phyloP scores from a whole-genome alignment of 23 red algal genomes.

The Pyropia yezoensis region DNA sequence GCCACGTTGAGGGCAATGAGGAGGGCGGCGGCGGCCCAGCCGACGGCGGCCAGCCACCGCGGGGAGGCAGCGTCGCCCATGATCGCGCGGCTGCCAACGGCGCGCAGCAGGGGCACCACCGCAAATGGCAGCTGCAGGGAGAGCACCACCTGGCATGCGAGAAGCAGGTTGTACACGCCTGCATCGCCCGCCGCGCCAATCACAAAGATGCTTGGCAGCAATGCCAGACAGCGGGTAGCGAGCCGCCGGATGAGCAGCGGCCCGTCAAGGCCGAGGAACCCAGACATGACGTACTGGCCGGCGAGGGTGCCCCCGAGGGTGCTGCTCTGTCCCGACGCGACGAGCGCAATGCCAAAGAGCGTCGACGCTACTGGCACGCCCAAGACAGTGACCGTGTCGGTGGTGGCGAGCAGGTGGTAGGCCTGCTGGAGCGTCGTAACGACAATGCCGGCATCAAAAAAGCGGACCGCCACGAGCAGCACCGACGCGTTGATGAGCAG shows the following conservation, averaged over 20 bases:
- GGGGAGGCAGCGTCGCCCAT: constrained; percentile 77
- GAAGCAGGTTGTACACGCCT: constrained; percentile 70
- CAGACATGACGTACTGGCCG: constrained; percentile 90
- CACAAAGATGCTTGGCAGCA: constrained; percentile 60
- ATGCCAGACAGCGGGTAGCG: constrained; percentile 62
- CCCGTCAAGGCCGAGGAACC: constrained; percentile 74
- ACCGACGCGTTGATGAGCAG: constrained; percentile 68
- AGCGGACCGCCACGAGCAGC: constrained; percentile 54
- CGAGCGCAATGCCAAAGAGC: constrained; percentile 64
- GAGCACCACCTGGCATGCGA: constrained; percentile 78
- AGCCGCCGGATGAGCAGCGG: constrained; percentile 65
- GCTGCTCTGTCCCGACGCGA: constrained; percentile 79
- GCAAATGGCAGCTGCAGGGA: constrained; percentile 94
- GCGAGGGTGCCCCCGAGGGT: constrained; percentile 87
- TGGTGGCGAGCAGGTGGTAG: constrained; percentile 72
- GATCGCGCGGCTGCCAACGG: constrained; percentile 34
- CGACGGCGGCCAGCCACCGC: constrained; percentile 7
- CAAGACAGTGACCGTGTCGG: constrained; percentile 34
- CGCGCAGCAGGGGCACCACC: constrained; percentile 84
- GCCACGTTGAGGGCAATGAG: constrained; percentile 68
- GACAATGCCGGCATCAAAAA: constrained; percentile 36
- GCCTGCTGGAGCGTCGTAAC: constrained; percentile 92
- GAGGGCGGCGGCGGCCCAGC: constrained; percentile 66
- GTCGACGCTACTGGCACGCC: constrained; percentile 45
- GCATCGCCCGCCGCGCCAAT: constrained; percentile 66